phyloP scores from a whole-genome alignment of 2,329 filamentous ascomycete genomes.

The Diaporthe sp. region DNA sequence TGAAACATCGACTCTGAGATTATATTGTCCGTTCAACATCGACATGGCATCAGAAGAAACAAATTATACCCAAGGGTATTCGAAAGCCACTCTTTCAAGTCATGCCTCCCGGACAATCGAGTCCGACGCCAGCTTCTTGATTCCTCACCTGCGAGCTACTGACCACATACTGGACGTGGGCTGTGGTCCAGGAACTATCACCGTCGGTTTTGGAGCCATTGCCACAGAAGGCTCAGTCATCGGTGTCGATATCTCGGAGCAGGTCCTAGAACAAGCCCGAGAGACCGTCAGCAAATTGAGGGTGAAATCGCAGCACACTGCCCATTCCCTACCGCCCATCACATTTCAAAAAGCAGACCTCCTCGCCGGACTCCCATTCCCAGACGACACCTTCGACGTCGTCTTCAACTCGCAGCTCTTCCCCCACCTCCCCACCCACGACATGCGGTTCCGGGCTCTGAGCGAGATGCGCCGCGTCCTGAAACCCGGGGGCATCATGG shows the following conservation, averaged over 20 bases:
- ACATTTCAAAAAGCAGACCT: conserved; percentile 42
- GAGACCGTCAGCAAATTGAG: not conserved
- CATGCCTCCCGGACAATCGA: conserved; percentile 39
- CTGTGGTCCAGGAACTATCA: conserved; percentile 39
- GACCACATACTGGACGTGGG: conserved; percentile 34
- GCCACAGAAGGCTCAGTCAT: conserved; percentile 28
- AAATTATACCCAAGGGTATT: conserved; percentile 37
- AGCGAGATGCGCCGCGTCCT: conserved; percentile 51
- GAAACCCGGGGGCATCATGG: conserved; percentile 47
- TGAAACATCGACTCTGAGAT: not conserved
- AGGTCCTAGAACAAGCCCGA: conserved; percentile 20
- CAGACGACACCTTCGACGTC: conserved; percentile 49
- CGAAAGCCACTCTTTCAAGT: conserved; percentile 16
- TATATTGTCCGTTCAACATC: no score
- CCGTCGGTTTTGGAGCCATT: conserved; percentile 28
- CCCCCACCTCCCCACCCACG: conserved; percentile 43
- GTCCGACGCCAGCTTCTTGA: conserved; percentile 33
- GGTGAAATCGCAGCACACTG: not conserved
- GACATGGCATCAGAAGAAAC: not conserved
- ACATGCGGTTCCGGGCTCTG: conserved; percentile 44
- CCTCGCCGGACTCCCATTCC: conserved; percentile 50
- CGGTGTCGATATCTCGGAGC: conserved; percentile 26
- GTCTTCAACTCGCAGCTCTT: conserved; percentile 50
- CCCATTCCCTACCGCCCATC: not conserved
- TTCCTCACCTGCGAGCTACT: conserved; percentile 26